Evolutionary conservation across 176 grass and related monocot genomes (phyloP).

Genomic region (Chloris gayana): DNA sequence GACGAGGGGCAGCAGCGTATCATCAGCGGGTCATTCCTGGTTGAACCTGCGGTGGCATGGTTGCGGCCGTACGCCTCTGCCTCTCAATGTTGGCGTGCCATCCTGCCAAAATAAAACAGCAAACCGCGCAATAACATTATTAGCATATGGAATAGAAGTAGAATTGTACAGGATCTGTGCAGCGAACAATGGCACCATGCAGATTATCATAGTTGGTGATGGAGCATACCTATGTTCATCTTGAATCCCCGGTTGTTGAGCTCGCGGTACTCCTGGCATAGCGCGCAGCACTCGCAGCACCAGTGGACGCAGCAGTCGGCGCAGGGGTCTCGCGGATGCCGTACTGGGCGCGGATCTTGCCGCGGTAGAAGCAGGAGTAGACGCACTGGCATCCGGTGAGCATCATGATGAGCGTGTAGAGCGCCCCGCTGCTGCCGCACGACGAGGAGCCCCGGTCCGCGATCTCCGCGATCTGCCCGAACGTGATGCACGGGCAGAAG

Average conservation of each 20-base stretch:
- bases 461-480: slow-evolving; percentile 79
- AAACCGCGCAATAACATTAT: not conserved
- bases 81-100: slow-evolving; percentile 65
- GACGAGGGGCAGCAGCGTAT: not conserved
- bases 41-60: slow-evolving; percentile 45
- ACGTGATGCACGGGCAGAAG: slow-evolving; percentile 72
- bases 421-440: slow-evolving; percentile 54
- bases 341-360: slow-evolving; percentile 64
- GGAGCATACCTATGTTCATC: slow-evolving; percentile 31
- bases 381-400: slow-evolving; percentile 61
- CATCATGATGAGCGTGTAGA: slow-evolving; percentile 50
- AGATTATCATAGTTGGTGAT: too few relatives aligned
- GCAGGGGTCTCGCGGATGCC: slow-evolving; percentile 57
- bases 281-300: slow-evolving; percentile 67
- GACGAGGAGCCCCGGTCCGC: slow-evolving; percentile 60
- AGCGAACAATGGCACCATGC: too few relatives aligned
- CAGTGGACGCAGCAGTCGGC: slow-evolving; percentile 71
- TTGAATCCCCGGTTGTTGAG: slow-evolving; percentile 58
- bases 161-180: too few relatives aligned
- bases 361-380: slow-evolving; percentile 82
- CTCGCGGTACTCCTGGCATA: slow-evolving; percentile 81
- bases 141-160: too few relatives aligned
- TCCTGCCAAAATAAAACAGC: not conserved
- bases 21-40: slow-evolving; percentile 43
- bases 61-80: slow-evolving; percentile 29